phyloP scores from a whole-genome alignment of 2,329 filamentous ascomycete species.

The Curvularia sp. region DNA sequence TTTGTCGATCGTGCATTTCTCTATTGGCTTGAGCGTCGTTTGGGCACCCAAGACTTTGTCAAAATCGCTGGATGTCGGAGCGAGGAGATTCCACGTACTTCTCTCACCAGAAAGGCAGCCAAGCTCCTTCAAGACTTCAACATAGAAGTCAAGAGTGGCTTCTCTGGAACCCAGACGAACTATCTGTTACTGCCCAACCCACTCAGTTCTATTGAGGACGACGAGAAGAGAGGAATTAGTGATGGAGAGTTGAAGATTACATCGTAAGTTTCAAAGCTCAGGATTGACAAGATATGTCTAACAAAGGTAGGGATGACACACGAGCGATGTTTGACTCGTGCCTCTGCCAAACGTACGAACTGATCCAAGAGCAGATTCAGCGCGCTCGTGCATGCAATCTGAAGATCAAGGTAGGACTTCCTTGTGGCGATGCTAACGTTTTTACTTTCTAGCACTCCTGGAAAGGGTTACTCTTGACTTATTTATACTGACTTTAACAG shows the following conservation, averaged over 20 bases:
- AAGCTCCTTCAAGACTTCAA: slow-evolving; percentile 34
- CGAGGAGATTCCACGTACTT: slow-evolving; percentile 23
- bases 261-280: slow-evolving; percentile 16
- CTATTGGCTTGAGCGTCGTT: slow-evolving; percentile 28
- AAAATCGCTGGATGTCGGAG: slow-evolving; percentile 25
- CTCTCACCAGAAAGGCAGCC: slow-evolving; percentile 15
- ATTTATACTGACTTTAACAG: slow-evolving; percentile 6
- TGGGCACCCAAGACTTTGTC: slow-evolving; percentile 30
- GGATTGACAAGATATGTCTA: neutral
- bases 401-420: slow-evolving; percentile 18
- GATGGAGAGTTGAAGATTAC: slow-evolving; percentile 35
- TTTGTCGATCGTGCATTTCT: slow-evolving; percentile 38
- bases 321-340: slow-evolving; percentile 27
- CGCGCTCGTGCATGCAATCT: slow-evolving; percentile 5
- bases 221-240: slow-evolving; percentile 25
- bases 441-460: no score
- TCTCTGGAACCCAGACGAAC: slow-evolving; percentile 28
- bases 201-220: slow-evolving; percentile 27
- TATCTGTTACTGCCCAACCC: slow-evolving; percentile 26
- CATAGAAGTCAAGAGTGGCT: slow-evolving; percentile 28
- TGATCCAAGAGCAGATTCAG: slow-evolving; percentile 22
- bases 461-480: no score
- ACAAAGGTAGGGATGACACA: slow-evolving; percentile 26
- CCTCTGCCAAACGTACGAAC: slow-evolving; percentile 18
- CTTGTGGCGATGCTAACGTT: no score